Percentiles rank a stretch among this genome's conserved stretches.
These are phyloP conservation scores for Metschnikowia continentalis DNA, from an alignment of 805 yeast genomes.

Conservation along the genomic window DNA sequence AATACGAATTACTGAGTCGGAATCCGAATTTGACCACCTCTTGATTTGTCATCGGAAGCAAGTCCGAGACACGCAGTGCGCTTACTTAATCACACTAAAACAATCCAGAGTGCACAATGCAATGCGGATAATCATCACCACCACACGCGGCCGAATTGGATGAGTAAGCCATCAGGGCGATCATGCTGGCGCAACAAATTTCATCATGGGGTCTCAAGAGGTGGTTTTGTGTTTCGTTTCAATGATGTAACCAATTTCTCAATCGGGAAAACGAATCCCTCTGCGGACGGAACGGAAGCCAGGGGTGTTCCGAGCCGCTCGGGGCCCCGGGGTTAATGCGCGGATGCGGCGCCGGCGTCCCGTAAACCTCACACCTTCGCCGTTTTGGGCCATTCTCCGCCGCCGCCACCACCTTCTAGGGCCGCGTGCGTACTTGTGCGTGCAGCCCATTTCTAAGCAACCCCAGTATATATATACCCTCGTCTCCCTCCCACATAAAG, in stretches of 20 bases:
- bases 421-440: not conserved
- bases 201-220: no score
- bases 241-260: no score
- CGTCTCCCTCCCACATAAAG: not conserved
- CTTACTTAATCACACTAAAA: not conserved
- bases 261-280: no score
- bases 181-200: no score
- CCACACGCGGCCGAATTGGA: not conserved
- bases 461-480: not conserved
- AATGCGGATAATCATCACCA: not conserved
- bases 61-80: not conserved
- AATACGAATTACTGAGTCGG: no score
- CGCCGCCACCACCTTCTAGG: not conserved
- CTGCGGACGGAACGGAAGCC: not conserved
- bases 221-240: no score
- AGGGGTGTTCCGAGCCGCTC: not conserved
- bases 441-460: slow-evolving; percentile 1
- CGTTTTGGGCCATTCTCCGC: not conserved
- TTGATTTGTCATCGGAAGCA: not conserved
- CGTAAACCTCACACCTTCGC: not conserved
- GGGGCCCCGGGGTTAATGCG: not conserved
- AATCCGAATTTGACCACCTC: no score
- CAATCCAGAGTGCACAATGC: not conserved
- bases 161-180: no score
- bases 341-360: not conserved